Evolutionary conservation across 441 rosid genomes (phyloP), one percentile per base, ranked within the genome.

Genomic region (Arabidopsis hybrid): DNA sequence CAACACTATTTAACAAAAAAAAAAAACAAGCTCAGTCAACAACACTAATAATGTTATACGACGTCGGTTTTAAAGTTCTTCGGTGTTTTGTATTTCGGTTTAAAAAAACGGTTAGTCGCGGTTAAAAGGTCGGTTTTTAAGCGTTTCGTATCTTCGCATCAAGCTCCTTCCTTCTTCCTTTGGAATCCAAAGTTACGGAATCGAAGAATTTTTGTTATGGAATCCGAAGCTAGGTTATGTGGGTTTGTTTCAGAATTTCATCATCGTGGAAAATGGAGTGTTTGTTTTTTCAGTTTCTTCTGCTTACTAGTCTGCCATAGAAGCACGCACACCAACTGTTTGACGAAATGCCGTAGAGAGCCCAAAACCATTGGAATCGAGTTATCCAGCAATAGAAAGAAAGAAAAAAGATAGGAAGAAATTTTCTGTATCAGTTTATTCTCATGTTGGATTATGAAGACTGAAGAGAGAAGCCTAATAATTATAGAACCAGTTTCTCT

Each of bases 321-420:
- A 57, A 47, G 26, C 52, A 47, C 51, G 89, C 87, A 39, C 82
- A 72, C 59, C 80, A 76, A 43, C 1, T 85, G 82, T 82, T 82
- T 81, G 87, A 63, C 45, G 84, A 83, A 83, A 80, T 76, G 78
- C 71, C 79, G 13, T 66, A 45, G 1, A 79, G 80, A 68, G 83
- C 80, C 16, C 75, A 76, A 21, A 72, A 69, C 60, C 82, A 81
- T 14, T 83, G 83, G 78, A 85, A 85, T 36, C 53, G 11, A 73
- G 53, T 72, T 78, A 42, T 76, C 79, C 45, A 75, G 29, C 29
- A 26, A 2, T 26, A 26, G 29, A 26, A 26, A 26, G 29, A 26
- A 26, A 26, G 29, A 26, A 26, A 26, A 26, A 26, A 3, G 29
- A 3, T 26, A 26, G 29, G 29, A 26, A 26, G 29, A 26, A 26